A percentile compares a stretch with the other conserved stretches of the same genome.
phyloP scores from a whole-genome alignment of 176 grass and related monocot species.

The Sorghum bicolor region DNA sequence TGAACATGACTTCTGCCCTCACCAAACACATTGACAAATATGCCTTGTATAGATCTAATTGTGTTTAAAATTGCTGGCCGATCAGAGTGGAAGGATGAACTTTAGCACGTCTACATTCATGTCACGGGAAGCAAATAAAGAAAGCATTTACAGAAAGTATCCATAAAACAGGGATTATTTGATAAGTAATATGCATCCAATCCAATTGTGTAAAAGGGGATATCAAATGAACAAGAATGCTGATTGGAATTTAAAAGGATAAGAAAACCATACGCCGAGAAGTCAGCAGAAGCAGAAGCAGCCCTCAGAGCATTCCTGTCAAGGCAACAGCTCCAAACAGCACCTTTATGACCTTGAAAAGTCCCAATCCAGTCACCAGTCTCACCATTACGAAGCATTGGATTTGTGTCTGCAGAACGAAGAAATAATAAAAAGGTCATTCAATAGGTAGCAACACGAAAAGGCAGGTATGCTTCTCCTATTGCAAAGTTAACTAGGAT shows the following conservation, averaged over 20 bases:
- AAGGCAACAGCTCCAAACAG: conserved; percentile 96
- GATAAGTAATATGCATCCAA: not conserved
- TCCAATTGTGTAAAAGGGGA: not conserved
- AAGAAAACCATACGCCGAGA: conserved; percentile 76
- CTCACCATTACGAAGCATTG: conserved; percentile 98
- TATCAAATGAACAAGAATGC: not conserved
- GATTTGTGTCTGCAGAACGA: conserved; percentile 71
- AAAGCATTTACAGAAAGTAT: not conserved
- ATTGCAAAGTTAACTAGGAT: not conserved
- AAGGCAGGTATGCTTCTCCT: not conserved
- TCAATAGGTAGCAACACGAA: not conserved
- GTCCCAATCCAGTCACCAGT: conserved; percentile 99
- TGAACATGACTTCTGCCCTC: not conserved
- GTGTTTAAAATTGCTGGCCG: not conserved
- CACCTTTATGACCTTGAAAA: conserved; percentile 98
- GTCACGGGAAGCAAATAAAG: not conserved
- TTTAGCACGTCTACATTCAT: not conserved
- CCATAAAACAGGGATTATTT: not conserved
- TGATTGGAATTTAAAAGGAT: not conserved
- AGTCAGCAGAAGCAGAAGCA: conserved; percentile 95
- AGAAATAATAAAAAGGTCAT: not conserved
- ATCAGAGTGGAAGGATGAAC: not conserved
- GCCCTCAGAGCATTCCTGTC: conserved; percentile 83
- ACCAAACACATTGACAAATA: not conserved
- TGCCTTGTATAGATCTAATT: not conserved